Evolutionary conservation across 2,329 filamentous ascomycete genomes (phyloP).

Genomic region (Diplodia sapinea): DNA sequence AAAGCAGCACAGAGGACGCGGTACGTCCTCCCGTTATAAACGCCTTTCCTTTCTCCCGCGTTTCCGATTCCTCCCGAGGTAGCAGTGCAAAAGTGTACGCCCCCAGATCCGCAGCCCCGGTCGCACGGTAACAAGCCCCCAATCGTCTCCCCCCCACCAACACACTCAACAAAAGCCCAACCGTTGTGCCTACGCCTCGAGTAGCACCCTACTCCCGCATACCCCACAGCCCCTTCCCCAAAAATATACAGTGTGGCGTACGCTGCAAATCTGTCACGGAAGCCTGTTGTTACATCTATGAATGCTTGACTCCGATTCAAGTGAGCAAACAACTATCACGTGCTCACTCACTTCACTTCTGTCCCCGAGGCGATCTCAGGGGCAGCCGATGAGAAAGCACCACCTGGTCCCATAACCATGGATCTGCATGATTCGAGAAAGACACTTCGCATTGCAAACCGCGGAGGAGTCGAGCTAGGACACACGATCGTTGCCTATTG

Average conservation of each 20-base stretch:
- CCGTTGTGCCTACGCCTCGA: neutral
- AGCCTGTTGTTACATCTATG: too few relatives aligned
- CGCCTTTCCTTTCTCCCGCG: neutral
- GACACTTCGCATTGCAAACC: too few relatives aligned
- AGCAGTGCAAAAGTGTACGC: neutral
- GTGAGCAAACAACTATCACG: neutral
- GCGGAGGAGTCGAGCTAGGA: too few relatives aligned
- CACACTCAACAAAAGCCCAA: neutral
- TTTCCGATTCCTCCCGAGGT: slow-evolving; percentile 3
- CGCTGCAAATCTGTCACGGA: too few relatives aligned
- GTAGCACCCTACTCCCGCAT: neutral
- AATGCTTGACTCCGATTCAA: neutral
- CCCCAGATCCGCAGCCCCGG: slow-evolving; percentile 14
- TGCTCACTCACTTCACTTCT: too few relatives aligned
- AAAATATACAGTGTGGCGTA: too few relatives aligned
- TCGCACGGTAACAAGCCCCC: neutral
- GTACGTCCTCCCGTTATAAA: neutral
- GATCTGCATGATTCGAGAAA: too few relatives aligned
- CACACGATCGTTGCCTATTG: too few relatives aligned
- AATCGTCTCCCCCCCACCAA: neutral
- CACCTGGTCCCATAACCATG: too few relatives aligned
- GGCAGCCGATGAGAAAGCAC: too few relatives aligned
- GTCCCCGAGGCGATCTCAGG: too few relatives aligned
- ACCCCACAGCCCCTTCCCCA: neutral
- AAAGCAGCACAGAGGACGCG: neutral